phyloP scores from a whole-genome alignment of 495 filamentous ascomycete species.

The Tetracladium marchalianum region DNA sequence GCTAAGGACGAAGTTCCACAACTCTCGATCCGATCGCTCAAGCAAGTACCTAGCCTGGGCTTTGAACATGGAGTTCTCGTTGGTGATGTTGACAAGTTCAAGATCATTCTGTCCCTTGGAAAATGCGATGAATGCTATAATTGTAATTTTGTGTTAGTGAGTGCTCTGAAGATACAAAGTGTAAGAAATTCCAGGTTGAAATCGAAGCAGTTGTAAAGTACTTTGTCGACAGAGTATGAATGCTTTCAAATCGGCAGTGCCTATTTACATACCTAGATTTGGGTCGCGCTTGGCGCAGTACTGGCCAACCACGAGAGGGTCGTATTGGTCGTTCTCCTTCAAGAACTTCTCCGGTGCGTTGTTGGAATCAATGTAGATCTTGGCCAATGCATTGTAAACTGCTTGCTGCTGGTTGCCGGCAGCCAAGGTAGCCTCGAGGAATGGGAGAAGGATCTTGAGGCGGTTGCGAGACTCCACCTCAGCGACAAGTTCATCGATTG shows the following conservation, averaged over 20 bases:
- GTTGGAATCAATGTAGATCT: slow-evolving; percentile 99
- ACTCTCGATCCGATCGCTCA: slow-evolving; percentile 77
- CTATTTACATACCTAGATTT: too few species aligned
- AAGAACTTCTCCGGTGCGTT: slow-evolving; percentile 98
- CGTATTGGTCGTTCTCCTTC: slow-evolving; percentile 96
- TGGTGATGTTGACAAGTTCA: slow-evolving; percentile 94
- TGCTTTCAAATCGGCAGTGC: too few species aligned
- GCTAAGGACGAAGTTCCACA: slow-evolving; percentile 92
- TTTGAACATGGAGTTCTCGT: slow-evolving; percentile 98
- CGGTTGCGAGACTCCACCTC: slow-evolving; percentile 95
- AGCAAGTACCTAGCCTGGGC: slow-evolving; percentile 93
- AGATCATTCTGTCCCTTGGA: slow-evolving; percentile 95
- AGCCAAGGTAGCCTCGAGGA: slow-evolving; percentile 87
- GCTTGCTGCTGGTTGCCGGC: slow-evolving; percentile 95
- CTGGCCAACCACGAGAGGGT: slow-evolving; percentile 85
- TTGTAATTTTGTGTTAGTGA: too few species aligned
- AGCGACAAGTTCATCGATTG: slow-evolving; percentile 89
- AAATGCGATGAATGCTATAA: slow-evolving; percentile 94
- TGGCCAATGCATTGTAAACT: slow-evolving; percentile 95
- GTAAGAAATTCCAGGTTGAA: too few species aligned
- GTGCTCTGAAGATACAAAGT: too few species aligned
- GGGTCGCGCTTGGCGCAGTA: slow-evolving; percentile 99
- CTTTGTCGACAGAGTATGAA: too few species aligned
- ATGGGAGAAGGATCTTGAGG: slow-evolving; percentile 89
- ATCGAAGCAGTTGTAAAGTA: too few species aligned